phyloP scores from a whole-genome alignment of 1,284 basidiomycete genomes.

The Ceratobasidium sp. region DNA sequence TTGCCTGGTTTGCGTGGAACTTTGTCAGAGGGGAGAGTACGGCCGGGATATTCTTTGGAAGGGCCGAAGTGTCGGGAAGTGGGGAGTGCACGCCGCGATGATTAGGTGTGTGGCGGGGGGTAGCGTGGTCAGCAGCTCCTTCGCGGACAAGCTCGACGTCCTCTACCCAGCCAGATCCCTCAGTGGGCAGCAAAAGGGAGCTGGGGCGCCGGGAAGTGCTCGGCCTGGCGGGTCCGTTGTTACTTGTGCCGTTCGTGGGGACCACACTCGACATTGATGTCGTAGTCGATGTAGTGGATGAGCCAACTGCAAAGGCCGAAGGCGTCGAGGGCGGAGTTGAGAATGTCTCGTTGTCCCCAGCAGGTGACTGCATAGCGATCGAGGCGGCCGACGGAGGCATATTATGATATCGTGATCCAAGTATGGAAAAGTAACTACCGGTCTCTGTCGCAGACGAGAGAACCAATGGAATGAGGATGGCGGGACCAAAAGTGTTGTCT shows the following conservation, averaged over 20 bases:
- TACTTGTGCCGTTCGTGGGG: neutral
- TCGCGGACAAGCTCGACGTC: conserved; percentile 31
- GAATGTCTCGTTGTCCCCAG: conserved; percentile 19
- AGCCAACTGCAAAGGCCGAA: neutral
- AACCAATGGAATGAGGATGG: neutral
- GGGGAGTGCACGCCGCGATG: neutral
- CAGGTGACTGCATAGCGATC: conserved; percentile 15
- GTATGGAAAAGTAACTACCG: neutral
- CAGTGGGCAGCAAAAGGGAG: conserved; percentile 18
- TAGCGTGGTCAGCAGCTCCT: neutral
- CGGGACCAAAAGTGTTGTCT: conserved; percentile 1
- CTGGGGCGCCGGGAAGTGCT: conserved; percentile 9
- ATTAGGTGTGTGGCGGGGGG: conserved; percentile 24
- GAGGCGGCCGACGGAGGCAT: conserved; percentile 21
- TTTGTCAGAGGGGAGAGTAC: conserved; percentile 23
- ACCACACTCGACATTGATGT: neutral
- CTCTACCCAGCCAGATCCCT: conserved; percentile 10
- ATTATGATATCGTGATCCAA: neutral
- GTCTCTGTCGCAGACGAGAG: conserved; percentile 7
- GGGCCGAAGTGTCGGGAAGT: neutral
- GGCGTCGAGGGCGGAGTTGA: conserved; percentile 27
- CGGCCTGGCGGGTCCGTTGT: neutral
- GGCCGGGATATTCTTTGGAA: neutral
- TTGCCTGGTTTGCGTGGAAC: conserved; percentile 5
- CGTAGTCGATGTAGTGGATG: neutral